Evolutionary conservation across 805 yeast genomes (phyloP).

Genomic region (Helenozyma rhizophorensis): DNA sequence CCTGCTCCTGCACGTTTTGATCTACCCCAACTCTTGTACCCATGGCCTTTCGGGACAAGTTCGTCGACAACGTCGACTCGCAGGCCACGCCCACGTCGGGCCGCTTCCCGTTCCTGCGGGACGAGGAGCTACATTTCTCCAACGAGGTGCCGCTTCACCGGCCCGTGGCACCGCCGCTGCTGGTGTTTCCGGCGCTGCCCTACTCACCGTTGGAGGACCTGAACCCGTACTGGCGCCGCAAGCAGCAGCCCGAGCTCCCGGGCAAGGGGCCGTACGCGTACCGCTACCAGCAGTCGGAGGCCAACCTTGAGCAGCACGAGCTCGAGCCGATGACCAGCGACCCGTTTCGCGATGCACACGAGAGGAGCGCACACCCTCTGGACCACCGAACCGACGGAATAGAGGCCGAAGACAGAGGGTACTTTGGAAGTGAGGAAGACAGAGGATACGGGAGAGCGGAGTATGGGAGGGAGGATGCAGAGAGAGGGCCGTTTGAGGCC

Average conservation of each 20-base stretch:
- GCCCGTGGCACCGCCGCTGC: neutral
- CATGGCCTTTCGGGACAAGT: neutral
- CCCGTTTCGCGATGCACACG: neutral
- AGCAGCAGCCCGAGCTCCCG: neutral
- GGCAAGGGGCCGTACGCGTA: neutral
- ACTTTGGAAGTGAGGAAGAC: too few relatives aligned
- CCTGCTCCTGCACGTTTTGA: too few relatives aligned
- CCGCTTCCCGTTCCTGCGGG: neutral
- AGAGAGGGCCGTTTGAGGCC: neutral
- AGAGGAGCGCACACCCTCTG: too few relatives aligned
- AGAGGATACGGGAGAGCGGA: too few relatives aligned
- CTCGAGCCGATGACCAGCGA: conserved; percentile 1
- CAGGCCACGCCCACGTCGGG: neutral
- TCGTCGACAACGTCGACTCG: neutral
- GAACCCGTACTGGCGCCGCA: neutral
- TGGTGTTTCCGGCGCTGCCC: neutral
- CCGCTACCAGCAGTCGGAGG: neutral
- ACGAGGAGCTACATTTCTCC: too few relatives aligned
- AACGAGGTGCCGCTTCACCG: neutral
- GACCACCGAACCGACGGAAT: too few relatives aligned
- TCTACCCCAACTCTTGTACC: too few relatives aligned
- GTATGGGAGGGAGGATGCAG: neutral
- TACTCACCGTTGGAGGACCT: neutral
- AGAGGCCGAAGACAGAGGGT: too few relatives aligned
- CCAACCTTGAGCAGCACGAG: conserved; percentile 9